These are phyloP conservation scores for Mucor lusitanicus DNA, from an alignment of 371 early-diverging fungal genomes.

Conservation along the genomic window DNA sequence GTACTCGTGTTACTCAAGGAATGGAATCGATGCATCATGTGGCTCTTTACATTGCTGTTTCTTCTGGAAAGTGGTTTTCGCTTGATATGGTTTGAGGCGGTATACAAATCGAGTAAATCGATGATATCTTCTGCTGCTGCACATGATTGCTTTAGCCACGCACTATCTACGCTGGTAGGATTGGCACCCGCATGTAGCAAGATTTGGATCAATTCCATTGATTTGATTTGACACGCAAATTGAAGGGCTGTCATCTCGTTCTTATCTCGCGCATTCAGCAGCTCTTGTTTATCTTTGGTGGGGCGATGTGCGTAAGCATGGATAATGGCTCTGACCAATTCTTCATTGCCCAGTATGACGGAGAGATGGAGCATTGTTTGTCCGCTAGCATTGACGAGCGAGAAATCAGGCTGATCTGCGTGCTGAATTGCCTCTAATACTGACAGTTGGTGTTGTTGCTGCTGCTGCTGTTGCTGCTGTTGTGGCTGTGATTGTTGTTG, in stretches of 20 bases:
- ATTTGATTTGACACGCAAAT: slow-evolving; percentile 29
- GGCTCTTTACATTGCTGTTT: slow-evolving; percentile 12
- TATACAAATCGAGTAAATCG: slow-evolving; percentile 9
- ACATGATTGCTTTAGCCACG: background rate
- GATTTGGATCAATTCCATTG: slow-evolving; percentile 30
- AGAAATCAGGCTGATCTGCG: background rate
- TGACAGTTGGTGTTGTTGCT: slow-evolving; percentile 6
- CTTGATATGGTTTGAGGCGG: background rate
- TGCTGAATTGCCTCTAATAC: background rate
- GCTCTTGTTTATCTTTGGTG: background rate
- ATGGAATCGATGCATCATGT: slow-evolving; percentile 26
- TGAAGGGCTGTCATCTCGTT: slow-evolving; percentile 42
- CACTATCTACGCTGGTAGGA: background rate
- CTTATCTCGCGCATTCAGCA: slow-evolving; percentile 25
- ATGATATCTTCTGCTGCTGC: background rate
- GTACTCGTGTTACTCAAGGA: slow-evolving; percentile 9
- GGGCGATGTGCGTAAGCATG: background rate
- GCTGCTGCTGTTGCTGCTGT: slow-evolving; percentile 24
- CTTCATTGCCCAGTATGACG: slow-evolving; percentile 21
- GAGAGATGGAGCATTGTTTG: slow-evolving; percentile 46
- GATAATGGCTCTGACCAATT: slow-evolving; percentile 14
- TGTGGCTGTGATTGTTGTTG: slow-evolving; percentile 25
- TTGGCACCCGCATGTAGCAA: slow-evolving; percentile 73
- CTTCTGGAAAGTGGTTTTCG: slow-evolving; percentile 15
- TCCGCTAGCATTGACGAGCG: slow-evolving; percentile 22